Percentiles rank a stretch among this genome's conserved stretches.
Evolutionary conservation across 2,329 filamentous ascomycete genomes (phyloP).

Genomic region (Phialophora verrucosa): DNA sequence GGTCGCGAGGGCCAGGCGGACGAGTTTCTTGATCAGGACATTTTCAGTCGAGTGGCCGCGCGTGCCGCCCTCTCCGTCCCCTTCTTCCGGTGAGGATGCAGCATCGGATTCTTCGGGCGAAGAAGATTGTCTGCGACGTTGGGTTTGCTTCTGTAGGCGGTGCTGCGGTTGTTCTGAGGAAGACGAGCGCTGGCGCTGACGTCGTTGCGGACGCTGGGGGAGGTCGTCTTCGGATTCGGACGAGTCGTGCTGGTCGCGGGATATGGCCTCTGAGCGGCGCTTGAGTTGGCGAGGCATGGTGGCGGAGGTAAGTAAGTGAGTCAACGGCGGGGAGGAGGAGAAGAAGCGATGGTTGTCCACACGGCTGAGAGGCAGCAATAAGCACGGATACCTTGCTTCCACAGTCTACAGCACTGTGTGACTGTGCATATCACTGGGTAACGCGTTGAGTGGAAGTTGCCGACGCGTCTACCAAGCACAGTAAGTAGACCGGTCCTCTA

Average conservation of each 20-base stretch:
- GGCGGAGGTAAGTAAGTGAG: background rate
- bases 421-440: no score
- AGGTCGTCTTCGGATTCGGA: conserved; percentile 26
- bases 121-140: conserved; percentile 20
- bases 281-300: conserved; percentile 36
- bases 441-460: conserved; percentile 10
- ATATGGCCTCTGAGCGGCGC: conserved; percentile 38
- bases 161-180: conserved; percentile 10
- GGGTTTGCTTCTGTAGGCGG: conserved; percentile 1
- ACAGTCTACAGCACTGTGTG: background rate
- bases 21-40: conserved; percentile 64
- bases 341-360: conserved; percentile 1
- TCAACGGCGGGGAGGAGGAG: background rate
- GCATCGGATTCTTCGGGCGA: conserved; percentile 24
- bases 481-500: background rate
- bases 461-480: conserved; percentile 1
- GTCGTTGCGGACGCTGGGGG: background rate
- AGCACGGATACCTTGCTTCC: background rate
- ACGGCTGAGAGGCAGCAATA: background rate
- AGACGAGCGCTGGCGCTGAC: background rate
- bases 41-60: conserved; percentile 39
- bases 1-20: conserved; percentile 65
- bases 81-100: conserved; percentile 17
- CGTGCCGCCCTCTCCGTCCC: conserved; percentile 9
- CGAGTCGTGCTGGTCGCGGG: conserved; percentile 28